Evolutionary conservation across 805 yeast species (phyloP).

Genomic region (Cyberlindnera bimundalis): DNA sequence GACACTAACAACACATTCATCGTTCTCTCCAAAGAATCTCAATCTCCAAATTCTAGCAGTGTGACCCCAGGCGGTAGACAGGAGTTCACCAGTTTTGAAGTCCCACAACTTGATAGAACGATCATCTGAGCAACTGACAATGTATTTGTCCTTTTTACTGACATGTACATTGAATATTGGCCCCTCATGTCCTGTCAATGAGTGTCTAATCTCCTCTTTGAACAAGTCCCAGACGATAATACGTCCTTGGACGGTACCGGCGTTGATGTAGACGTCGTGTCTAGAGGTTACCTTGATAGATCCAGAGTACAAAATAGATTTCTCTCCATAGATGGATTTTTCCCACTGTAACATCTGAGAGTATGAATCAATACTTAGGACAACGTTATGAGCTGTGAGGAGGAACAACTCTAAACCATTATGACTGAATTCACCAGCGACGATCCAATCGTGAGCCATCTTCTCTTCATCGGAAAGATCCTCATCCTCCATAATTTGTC

Average conservation of each 20-base stretch:
- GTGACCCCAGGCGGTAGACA: conserved; percentile 95
- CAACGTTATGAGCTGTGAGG: conserved; percentile 77
- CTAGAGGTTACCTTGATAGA: conserved; percentile 48
- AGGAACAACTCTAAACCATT: conserved; percentile 41
- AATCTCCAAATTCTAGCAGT: conserved; percentile 90
- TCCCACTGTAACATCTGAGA: conserved; percentile 27
- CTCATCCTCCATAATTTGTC: conserved; percentile 28
- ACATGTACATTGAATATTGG: conserved; percentile 80
- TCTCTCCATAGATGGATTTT: conserved; percentile 53
- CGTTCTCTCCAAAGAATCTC: conserved; percentile 44
- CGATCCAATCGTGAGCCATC: conserved; percentile 77
- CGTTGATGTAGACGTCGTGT: conserved; percentile 55
- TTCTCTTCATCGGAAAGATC: conserved; percentile 36
- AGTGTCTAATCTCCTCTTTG: conserved; percentile 42
- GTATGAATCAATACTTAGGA: conserved; percentile 39
- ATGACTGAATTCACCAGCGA: conserved; percentile 49
- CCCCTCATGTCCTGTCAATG: conserved; percentile 79
- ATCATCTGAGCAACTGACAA: conserved; percentile 91
- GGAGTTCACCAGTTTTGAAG: conserved; percentile 47
- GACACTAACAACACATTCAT: conserved; percentile 50
- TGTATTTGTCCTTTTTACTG: conserved; percentile 48
- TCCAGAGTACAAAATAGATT: conserved; percentile 87
- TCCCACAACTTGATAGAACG: conserved; percentile 81
- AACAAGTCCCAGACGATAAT: conserved; percentile 71
- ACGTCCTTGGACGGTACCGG: conserved; percentile 94